Conservation (phyloP, 768 basidiomycete species). For the Terana coerulea region DNA sequence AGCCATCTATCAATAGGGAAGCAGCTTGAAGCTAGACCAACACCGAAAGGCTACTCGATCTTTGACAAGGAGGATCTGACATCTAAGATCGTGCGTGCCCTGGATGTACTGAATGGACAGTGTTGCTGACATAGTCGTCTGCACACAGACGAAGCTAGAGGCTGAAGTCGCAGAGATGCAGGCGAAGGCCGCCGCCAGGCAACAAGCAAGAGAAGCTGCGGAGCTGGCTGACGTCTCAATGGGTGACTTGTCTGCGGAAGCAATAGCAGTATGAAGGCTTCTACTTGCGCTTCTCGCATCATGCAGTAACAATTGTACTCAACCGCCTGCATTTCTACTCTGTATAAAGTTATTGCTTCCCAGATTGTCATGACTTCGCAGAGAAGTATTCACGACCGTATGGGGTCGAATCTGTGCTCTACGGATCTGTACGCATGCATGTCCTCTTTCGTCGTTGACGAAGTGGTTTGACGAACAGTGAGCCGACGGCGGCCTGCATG, state of each 20-base stretch:
- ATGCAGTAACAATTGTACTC: too few relatives aligned
- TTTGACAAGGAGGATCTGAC: conserved; percentile 13
- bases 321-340: too few relatives aligned
- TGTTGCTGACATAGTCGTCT: not conserved
- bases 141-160: conserved; percentile 48
- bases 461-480: too few relatives aligned
- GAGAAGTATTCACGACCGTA: too few relatives aligned
- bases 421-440: too few relatives aligned
- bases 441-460: too few relatives aligned
- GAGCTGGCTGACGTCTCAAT: conserved; percentile 22
- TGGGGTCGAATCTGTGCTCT: too few relatives aligned
- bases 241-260: conserved; percentile 3
- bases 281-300: too few relatives aligned
- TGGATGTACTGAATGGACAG: conserved; percentile 8
- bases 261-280: too few relatives aligned
- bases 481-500: too few relatives aligned
- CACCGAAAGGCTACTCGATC: conserved; percentile 9
- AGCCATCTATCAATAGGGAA: conserved; percentile 16
- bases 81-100: conserved; percentile 8
- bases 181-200: conserved; percentile 43
- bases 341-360: too few relatives aligned
- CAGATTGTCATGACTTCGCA: too few relatives aligned
- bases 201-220: conserved; percentile 28
- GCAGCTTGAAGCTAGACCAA: conserved; percentile 2
- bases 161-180: conserved; percentile 57